Conservation (phyloP, 495 filamentous ascomycete genomes). For the Lepidopterella palustris region DNA sequence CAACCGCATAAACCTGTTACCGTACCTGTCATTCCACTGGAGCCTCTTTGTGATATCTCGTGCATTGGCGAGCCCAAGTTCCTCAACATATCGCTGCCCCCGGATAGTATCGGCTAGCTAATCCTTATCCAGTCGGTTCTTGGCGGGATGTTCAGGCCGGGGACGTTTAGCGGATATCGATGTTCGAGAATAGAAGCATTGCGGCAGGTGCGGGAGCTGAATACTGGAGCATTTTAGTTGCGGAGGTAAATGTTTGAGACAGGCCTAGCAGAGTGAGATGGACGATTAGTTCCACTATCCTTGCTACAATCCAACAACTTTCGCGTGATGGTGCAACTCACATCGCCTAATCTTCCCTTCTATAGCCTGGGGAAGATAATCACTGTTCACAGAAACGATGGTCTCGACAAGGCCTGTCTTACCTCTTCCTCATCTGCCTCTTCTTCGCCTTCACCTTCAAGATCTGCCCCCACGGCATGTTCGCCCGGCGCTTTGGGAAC, state of each 20-base stretch:
- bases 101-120: constrained; percentile 54
- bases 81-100: constrained; percentile 68
- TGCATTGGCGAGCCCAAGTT: constrained; percentile 73
- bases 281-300: background rate
- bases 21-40: constrained; percentile 88
- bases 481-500: constrained; percentile 3
- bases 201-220: constrained; percentile 85
- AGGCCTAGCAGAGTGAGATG: constrained; percentile 50
- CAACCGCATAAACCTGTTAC: constrained; percentile 86
- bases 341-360: constrained; percentile 90
- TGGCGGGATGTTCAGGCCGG: constrained; percentile 72
- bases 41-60: constrained; percentile 79
- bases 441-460: constrained; percentile 38
- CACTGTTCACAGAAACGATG: constrained; percentile 79
- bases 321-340: constrained; percentile 40
- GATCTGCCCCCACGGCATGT: constrained; percentile 29
- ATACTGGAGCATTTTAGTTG: constrained; percentile 75
- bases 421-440: constrained; percentile 38
- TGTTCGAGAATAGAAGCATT: constrained; percentile 88
- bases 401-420: constrained; percentile 47
- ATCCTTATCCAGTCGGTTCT: constrained; percentile 72
- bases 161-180: constrained; percentile 69
- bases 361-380: constrained; percentile 82
- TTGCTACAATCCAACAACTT: background rate
- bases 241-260: constrained; percentile 91